Conservation (phyloP, 2,329 filamentous ascomycete species). For the Xenoacremonium recifei region DNA sequence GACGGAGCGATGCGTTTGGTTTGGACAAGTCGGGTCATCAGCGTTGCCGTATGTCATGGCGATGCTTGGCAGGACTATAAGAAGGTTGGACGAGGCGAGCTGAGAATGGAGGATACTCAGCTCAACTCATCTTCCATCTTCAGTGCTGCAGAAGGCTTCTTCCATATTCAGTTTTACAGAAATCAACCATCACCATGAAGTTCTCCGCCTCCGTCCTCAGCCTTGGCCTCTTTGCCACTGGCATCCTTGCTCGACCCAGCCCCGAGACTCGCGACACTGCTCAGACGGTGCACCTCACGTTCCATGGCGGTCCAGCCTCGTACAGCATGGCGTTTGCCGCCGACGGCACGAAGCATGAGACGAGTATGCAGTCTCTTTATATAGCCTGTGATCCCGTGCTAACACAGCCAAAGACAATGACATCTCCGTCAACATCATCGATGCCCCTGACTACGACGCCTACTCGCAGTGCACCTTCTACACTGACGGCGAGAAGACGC, state of each 20-base stretch:
- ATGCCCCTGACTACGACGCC: constrained; percentile 44
- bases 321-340: constrained; percentile 42
- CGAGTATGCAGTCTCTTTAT: constrained; percentile 28
- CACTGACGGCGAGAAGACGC: constrained; percentile 31
- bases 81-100: not conserved
- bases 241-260: constrained; percentile 9
- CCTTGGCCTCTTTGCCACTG: constrained; percentile 7
- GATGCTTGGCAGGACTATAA: not conserved
- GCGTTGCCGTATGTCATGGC: not conserved
- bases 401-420: constrained; percentile 32
- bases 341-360: constrained; percentile 37
- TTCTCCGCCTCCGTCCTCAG: constrained; percentile 7
- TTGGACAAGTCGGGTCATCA: constrained; percentile 9
- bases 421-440: constrained; percentile 39
- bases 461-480: constrained; percentile 41
- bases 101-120: not conserved
- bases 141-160: too few species aligned
- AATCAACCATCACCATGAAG: constrained; percentile 20
- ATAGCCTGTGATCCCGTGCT: not conserved
- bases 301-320: constrained; percentile 40
- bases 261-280: constrained; percentile 18
- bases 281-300: constrained; percentile 41
- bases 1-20: not conserved
- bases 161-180: too few species aligned
- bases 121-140: not conserved